Evolutionary conservation across 1,284 basidiomycete species (phyloP), one percentile per base, ranked within the genome.

Genomic region (Leccinum subspadiceum): DNA sequence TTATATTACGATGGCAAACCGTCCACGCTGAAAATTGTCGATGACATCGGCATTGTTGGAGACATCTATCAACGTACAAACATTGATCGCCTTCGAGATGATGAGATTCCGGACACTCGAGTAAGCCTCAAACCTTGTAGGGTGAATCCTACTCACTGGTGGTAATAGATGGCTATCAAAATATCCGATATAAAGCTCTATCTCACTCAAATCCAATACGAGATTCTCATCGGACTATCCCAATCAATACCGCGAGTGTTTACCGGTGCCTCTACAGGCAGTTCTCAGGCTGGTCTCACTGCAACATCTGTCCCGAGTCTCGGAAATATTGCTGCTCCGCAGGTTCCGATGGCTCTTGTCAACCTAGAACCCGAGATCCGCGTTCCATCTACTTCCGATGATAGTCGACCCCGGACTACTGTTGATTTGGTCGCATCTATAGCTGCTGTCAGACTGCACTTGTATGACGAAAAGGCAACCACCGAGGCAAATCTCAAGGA

Each of bases 171-270:
- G 59, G 71, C 79, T 4, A 77, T 95, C 54, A 85, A 85, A 63
- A 88, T 98, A 70, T 95, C 96, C 1, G 95, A 98, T 69, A 87
- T 99, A 71, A 91, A 90, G 67, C 78, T 99, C 62, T 85, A 92
- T 65, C 78, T 99, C 59, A 98, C 96, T 1, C 91, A 98, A 72
- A 77, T 83, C n/a, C 97, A 99, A 75, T 98, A 97, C 72, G 78
- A 81, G 50, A 80, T 94, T 51, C 76, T 98, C 31, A 83, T 98
- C 66, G 78, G 77, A 26, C 75, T 99, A 1, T 81, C 85, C 0
- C 84, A 85, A 66, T 85, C 91, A 1, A 85, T 98, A 53, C 92
- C 93, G 5, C 81, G 85, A 51, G 86, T 94, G 17, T 75, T 92
- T 24, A 73, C 76, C 0, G 76, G 76, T 31, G 69, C 73, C n/a